Evolutionary conservation across 192 early-diverging fungal species (phyloP).

Genomic region (Pilaira anomala): DNA sequence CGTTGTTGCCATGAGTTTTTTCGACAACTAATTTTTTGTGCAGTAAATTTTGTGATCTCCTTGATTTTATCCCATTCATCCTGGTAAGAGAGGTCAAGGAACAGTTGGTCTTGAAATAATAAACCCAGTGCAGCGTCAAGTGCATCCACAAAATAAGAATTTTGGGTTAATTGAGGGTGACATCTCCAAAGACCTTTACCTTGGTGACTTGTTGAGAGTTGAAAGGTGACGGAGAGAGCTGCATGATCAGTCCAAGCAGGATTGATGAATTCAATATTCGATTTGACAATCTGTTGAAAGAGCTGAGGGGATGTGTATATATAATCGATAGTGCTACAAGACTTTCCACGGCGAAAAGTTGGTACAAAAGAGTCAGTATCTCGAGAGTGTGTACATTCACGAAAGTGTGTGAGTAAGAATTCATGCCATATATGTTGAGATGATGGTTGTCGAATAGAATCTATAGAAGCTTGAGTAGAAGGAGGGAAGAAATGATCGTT

Average conservation of each 20-base stretch:
- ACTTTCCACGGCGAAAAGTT: neutral
- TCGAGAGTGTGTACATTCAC: neutral
- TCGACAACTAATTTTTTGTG: neutral
- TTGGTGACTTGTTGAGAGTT: neutral
- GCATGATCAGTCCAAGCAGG: neutral
- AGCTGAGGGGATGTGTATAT: neutral
- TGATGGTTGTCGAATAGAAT: neutral
- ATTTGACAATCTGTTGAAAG: neutral
- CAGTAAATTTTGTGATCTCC: neutral
- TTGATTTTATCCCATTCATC: neutral
- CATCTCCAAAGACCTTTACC: slow-evolving; percentile 18
- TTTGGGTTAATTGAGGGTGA: slow-evolving; percentile 4
- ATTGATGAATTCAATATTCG: neutral
- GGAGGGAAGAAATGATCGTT: neutral
- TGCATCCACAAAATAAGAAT: neutral
- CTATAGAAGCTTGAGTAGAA: neutral
- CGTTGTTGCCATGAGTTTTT: neutral
- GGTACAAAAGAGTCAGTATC: neutral
- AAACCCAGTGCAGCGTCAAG: neutral
- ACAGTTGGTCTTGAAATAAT: no score
- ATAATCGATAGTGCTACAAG: neutral
- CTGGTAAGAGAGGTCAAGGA: neutral
- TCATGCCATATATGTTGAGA: neutral
- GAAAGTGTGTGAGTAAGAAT: neutral
- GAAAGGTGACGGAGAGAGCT: neutral